Evolutionary conservation across 2,329 filamentous ascomycete genomes (phyloP), one percentile per base, ranked within the genome.

Genomic region (Sarocladium oryzae): DNA sequence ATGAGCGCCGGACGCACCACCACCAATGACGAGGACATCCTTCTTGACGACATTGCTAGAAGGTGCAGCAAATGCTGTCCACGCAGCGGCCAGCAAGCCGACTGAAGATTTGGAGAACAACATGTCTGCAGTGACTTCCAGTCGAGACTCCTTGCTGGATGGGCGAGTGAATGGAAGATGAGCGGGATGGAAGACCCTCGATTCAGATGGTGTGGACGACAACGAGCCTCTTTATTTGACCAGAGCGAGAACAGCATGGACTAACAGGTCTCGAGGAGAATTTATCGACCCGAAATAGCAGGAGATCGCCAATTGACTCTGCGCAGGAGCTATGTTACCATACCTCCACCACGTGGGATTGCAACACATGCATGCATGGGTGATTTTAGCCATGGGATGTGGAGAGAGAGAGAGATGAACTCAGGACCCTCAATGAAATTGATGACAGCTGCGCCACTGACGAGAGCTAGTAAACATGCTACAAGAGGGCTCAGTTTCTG

Each of bases 11-110:
- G 66, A 60, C 10, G 66, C 66, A 28, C 67, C 68, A 11, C 66
- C 68, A 7, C 67, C 68, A 6, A 70, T 55, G 45, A 70, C 58
- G 10, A 61, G 65, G 1, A 70, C 63, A 51, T 70, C 67, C 52
- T 56, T 60, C 13, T 59, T 48, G 35, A 63, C 18, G 11, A 24
- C 24, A 24, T 46, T 52, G 33, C 33, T 23, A n/a, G 38, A 28
- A 24, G 48, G 23, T 11, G 51, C 43, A 40, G 45, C 35, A 24
- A 46, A 15, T 13, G 35, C 28, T 7, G 24, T 33, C 9, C 43
- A 48, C 3, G 51, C 51, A 13, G 26, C 16, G 33, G 28, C 36
- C 43, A 50, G 18, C 2, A 50, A 32, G 35, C 43, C 51, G 15
- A 41, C 23, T 10, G 38, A 9, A 43, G 37, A 43, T 24, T 35